Evolutionary conservation across 495 filamentous ascomycete genomes (phyloP), one percentile per base, ranked within the genome.

Genomic region (Astrocystis sublimbata): DNA sequence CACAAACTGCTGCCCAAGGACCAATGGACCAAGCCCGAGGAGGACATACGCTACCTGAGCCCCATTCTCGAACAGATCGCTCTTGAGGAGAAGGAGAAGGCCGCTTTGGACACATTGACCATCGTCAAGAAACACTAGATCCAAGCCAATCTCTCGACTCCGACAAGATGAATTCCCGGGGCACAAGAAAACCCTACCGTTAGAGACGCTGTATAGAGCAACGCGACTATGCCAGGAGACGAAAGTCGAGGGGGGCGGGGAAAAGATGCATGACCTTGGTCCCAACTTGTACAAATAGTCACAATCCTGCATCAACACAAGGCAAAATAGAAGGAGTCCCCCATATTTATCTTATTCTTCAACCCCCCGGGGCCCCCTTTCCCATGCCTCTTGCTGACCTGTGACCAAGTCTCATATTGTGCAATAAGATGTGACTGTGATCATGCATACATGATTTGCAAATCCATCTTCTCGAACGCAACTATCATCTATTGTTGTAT

Each of bases 41-140:
- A 79, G 89, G 92, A 96, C 66, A 72, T 85, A 58, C 81, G 81
- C 56, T 96, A 96, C 76, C 85, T 96, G 21, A 80, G 83, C 66
- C 88, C 87, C 38, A 88, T 94, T 75, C 92, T 96, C 76, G 79
- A 83, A 66, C 88, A 93, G 79, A 86, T 96, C 73, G 85, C 92
- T 79, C 84, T 88, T 66, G 93, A 96, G 83, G 74, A 77, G 61
- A 86, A 85, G 72, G 94, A 98, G 83, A 84, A 88, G 70, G 80
- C 81, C 49, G 91, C 93, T 68, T 79, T 98, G 68, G 92, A 98
- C 76, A 83, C 87, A 65, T 82, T 97, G 82, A 79, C 87, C 58
- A 73, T 93, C 45, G 73, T 79, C 70, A 86, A 83, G 78, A 77
- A 68, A 58, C 77, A 81, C 74, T 81, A 71, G 73, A 60, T n/a